Percentiles rank a stretch among this genome's conserved stretches.
These are phyloP conservation scores for Cyathus striatus DNA, from an alignment of 768 basidiomycete genomes.

Conservation along the genomic window DNA sequence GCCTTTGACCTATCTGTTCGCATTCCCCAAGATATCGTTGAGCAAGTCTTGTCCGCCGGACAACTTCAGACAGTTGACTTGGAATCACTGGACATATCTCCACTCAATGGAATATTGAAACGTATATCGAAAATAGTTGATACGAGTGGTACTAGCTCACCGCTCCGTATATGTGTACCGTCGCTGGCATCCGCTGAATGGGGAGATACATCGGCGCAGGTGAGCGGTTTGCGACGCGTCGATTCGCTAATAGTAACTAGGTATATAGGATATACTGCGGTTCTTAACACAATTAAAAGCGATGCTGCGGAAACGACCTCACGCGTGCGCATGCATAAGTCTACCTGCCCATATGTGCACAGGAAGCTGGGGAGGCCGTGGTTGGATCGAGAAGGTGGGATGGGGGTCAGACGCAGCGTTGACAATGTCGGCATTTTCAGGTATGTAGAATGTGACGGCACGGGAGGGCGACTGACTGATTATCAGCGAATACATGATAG, in stretches of 20 bases:
- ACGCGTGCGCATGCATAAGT: constrained; percentile 63
- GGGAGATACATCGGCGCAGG: constrained; percentile 58
- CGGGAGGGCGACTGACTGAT: background rate
- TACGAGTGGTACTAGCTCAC: constrained; percentile 20
- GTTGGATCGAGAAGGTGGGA: constrained; percentile 74
- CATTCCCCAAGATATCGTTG: constrained; percentile 47
- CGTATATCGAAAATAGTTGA: background rate
- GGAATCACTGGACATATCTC: constrained; percentile 1
- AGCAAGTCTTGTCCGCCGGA: constrained; percentile 32
- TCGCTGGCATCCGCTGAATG: constrained; percentile 60
- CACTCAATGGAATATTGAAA: background rate
- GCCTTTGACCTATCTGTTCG: constrained; percentile 69
- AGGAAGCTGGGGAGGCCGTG: constrained; percentile 54
- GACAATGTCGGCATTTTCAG: constrained; percentile 72
- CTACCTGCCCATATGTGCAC: constrained; percentile 60
- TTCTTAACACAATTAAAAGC: constrained; percentile 70
- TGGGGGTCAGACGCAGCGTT: constrained; percentile 78
- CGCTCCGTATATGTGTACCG: constrained; percentile 59
- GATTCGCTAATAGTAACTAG: constrained; percentile 3
- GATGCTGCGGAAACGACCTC: constrained; percentile 50
- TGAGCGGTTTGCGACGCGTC: constrained; percentile 35
- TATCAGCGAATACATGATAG: constrained; percentile 35
- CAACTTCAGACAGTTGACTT: constrained; percentile 7
- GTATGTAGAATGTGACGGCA: constrained; percentile 31
- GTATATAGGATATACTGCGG: constrained; percentile 62